phyloP scores from a whole-genome alignment of 1,284 basidiomycete species.

The Leucoagaricus sp. region DNA sequence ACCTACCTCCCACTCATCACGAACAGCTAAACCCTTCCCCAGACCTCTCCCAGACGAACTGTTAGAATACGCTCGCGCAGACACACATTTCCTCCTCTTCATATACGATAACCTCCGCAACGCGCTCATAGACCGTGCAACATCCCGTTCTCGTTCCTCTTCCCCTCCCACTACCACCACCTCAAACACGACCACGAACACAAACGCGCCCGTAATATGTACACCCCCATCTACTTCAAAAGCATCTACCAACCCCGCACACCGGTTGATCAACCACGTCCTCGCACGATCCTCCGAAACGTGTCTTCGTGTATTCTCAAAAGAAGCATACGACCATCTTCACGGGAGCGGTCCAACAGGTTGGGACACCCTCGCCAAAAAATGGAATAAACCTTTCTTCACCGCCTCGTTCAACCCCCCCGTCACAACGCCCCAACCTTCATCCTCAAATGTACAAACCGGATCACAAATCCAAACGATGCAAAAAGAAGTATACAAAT shows the following conservation, averaged over 20 bases:
- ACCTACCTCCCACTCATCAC: not conserved
- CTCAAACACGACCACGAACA: conserved; percentile 26
- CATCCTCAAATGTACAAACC: not conserved
- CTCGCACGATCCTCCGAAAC: conserved; percentile 74
- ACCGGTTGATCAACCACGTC: conserved; percentile 53
- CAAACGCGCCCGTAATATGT: conserved; percentile 19
- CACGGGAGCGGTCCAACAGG: conserved; percentile 69
- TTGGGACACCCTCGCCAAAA: conserved; percentile 77
- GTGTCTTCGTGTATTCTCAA: conserved; percentile 66
- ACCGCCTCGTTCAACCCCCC: conserved; percentile 38
- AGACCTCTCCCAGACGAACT: conserved; percentile 89
- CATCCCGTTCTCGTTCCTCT: conserved; percentile 40
- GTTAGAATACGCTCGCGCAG: conserved; percentile 90
- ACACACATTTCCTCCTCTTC: conserved; percentile 93
- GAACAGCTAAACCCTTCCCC: conserved; percentile 10
- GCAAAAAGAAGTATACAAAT: conserved; percentile 66
- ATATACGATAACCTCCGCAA: conserved; percentile 94
- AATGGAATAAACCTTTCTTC: conserved; percentile 71
- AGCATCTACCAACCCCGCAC: conserved; percentile 20
- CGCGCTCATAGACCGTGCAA: conserved; percentile 63
- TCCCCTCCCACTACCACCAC: conserved; percentile 33
- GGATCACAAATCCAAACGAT: conserved; percentile 24
- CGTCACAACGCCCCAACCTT: no score
- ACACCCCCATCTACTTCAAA: not conserved
- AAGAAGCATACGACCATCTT: conserved; percentile 68